Base-by-base conservation (phyloP, 2,329 filamentous ascomycete genomes). In the Thermothelomyces thermophilus region DNA sequence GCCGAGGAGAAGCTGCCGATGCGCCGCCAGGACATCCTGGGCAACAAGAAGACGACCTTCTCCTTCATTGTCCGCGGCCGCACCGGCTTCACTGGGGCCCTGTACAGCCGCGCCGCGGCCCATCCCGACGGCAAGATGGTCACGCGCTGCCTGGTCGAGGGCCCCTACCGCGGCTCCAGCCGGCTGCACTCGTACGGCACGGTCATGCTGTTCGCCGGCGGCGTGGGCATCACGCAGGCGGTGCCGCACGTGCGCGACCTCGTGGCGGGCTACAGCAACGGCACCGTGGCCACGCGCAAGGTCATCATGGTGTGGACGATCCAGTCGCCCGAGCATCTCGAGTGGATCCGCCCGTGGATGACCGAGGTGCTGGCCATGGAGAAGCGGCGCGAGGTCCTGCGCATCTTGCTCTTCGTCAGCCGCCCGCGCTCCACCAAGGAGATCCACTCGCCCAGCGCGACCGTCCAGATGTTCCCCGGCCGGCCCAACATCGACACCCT, bases 291-390 rank as follows among this genome's bases (percentile, higher is more conserved):
- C 1, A 81, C 84, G 1, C 80, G 84, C 55, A 86, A 83, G 63
- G 75, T 90, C 43, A 73, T 88, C 5, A 75, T 91, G 20, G 80
- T 90, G 35, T 91, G 87, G 87, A 83, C 83, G 42, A 86, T 91
- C 50, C 86, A 87, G 60, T 85, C 79, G 60, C 84, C 84, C 59
- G 86, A 90, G 69, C 86, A 90, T 64, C 74, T 90, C 26, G 86
- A 90, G 66, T 90, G 86, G 86, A 89, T 90, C 63, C 76, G 85
- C 41, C 84, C 84, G 7, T 90, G 85, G 84, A 90, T 90, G 86
- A 89, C 85, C 3, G 77, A 84, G 62, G 88, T 90, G 54, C 73
- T 90, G 34, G 78, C 79, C 51, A 86, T 90, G 82, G 83, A 87
- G 50, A 80, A 76, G 64, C 80, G 86, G 43, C 78, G 86, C 50